A percentile compares a stretch with the other conserved stretches of the same genome.
These are phyloP conservation scores for Leishmania arabica DNA, from an alignment of 208 protist genomes.

Conservation along the genomic window DNA sequence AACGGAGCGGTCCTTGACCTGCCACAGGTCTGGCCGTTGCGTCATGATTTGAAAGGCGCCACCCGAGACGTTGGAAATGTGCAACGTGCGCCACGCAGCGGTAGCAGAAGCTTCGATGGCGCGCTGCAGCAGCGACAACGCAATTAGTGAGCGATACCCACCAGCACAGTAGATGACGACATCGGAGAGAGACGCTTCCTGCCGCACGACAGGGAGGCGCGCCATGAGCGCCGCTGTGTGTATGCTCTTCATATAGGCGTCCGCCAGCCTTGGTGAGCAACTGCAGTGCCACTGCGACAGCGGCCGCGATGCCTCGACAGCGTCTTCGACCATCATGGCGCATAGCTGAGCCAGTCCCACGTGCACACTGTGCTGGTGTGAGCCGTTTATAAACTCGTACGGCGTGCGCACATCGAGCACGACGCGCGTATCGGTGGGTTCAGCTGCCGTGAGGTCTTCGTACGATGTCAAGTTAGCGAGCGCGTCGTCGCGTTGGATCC, in stretches of 20 bases:
- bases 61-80: constrained; percentile 58
- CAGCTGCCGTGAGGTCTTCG: constrained; percentile 14
- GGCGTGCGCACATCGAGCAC: constrained; percentile 77
- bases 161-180: constrained; percentile 77
- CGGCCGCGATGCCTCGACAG: background rate
- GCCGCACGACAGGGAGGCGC: constrained; percentile 22
- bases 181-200: constrained; percentile 29
- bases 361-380: constrained; percentile 70
- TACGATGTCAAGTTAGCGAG: constrained; percentile 13
- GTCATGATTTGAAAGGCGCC: constrained; percentile 85
- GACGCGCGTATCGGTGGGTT: constrained; percentile 27
- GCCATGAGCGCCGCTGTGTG: constrained; percentile 39
- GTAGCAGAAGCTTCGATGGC: constrained; percentile 44
- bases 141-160: constrained; percentile 84
- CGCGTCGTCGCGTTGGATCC: constrained; percentile 15
- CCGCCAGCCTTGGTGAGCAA: constrained; percentile 36
- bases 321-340: constrained; percentile 44
- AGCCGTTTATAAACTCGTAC: constrained; percentile 87
- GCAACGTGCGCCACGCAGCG: constrained; percentile 17
- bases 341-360: constrained; percentile 65
- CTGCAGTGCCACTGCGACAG: constrained; percentile 7
- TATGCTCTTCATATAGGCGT: constrained; percentile 32
- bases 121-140: constrained; percentile 58
- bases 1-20: constrained; percentile 81
- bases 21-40: constrained; percentile 78